Base-by-base conservation (phyloP, 306 rosid genomes). In the Gastrolobium bilobum region DNA sequence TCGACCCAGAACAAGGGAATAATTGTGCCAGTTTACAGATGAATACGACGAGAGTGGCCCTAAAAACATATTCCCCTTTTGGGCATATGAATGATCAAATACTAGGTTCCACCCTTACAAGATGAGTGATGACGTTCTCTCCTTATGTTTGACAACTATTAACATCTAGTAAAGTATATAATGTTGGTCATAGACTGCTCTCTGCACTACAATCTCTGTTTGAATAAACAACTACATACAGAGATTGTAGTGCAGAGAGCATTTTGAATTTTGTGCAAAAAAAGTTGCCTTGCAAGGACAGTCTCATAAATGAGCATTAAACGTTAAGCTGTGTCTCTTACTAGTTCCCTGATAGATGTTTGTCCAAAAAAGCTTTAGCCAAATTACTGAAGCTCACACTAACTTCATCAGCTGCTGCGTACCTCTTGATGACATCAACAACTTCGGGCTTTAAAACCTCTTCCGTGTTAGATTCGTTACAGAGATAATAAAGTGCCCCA, bases 371-470 rank as follows among this genome's bases (percentile, higher is more conserved):
- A 53, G 95, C 92, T 86, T 84, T 91, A 58, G 97, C 99, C 33
- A 92, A 75, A 79, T 94, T 92, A 76, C 97, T 92, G 80, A 94
- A 94, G 89, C 87, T 87, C 77, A 77, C 89, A 79, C 86, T 88
- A 15, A 84, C 88, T 38, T 79, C 87, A 73, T 85, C 95, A 9
- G 93, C 92, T 4, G 84, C 91, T 52, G 99, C 99, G 75, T 92
- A 94, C 82, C 95, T 85, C 87, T 85, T 80, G 81, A 91, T 92
- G 71, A 89, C 58, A 72, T 91, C 92, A 34, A 94, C 59, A 68
- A 94, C 95, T 87, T 89, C 99, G n/a, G 95, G 91, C 85, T 89
- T 94, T 77, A 92, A 73, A 82, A 92, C 70, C 83, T 92, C 95
- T 64, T 82, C 86, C 81, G 75, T 88, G 78, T 82, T 91, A 58